Evolutionary conservation across 2,329 filamentous ascomycete genomes (phyloP).

Genomic region (Mycogone perniciosa): DNA sequence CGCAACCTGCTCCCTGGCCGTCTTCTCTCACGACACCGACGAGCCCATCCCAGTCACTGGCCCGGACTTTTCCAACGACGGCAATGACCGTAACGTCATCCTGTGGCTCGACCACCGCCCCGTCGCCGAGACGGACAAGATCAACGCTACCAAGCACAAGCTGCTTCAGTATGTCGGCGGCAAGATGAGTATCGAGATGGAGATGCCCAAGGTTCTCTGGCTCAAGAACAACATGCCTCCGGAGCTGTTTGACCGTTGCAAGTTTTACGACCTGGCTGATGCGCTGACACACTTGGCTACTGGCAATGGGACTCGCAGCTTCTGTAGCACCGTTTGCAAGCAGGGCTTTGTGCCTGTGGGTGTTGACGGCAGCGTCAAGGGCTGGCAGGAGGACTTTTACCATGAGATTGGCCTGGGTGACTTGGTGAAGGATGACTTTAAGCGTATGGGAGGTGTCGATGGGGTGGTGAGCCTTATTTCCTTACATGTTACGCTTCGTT

Average conservation of each 20-base stretch:
- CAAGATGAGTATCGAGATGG: slow-evolving; percentile 99
- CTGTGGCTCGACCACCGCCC: slow-evolving; percentile 96
- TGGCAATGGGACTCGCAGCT: slow-evolving; percentile 84
- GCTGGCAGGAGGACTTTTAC: slow-evolving; percentile 96
- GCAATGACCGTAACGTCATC: slow-evolving; percentile 88
- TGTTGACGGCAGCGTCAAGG: slow-evolving; percentile 93
- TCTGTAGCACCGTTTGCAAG: slow-evolving; percentile 95
- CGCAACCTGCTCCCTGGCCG: slow-evolving; percentile 93
- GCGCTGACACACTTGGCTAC: slow-evolving; percentile 92
- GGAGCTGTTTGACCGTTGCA: slow-evolving; percentile 84
- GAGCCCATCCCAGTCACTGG: slow-evolving; percentile 88
- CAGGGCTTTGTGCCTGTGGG: slow-evolving; percentile 96
- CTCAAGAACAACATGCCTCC: slow-evolving; percentile 97
- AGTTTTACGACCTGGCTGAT: slow-evolving; percentile 93
- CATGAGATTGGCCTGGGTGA: slow-evolving; percentile 80
- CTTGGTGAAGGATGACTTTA: slow-evolving; percentile 78
- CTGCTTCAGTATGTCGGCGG: slow-evolving; percentile 93
- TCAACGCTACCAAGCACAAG: slow-evolving; percentile 89
- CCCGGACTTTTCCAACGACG: slow-evolving; percentile 68
- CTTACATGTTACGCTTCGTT: slow-evolving; percentile 15
- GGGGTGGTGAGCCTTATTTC: slow-evolving; percentile 69
- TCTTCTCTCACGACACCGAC: slow-evolving; percentile 83
- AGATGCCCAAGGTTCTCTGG: slow-evolving; percentile 97
- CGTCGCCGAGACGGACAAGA: slow-evolving; percentile 81
- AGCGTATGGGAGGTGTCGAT: slow-evolving; percentile 88